Evolutionary conservation across 1,284 basidiomycete species (phyloP).

Genomic region (Microstroma glucosiphilum): DNA sequence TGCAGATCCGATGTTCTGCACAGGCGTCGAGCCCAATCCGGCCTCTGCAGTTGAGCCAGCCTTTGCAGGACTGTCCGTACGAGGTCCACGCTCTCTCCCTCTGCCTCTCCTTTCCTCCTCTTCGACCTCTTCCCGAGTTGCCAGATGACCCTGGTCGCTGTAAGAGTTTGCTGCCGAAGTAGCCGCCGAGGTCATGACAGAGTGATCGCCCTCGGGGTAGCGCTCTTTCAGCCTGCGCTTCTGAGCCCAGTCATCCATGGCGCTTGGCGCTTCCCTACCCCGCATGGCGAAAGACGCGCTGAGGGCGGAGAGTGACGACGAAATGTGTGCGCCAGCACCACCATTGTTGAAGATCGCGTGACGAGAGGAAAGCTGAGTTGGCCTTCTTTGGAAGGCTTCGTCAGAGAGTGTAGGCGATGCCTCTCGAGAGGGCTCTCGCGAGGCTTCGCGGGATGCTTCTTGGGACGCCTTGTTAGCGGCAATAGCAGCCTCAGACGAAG

Average conservation of each 20-base stretch:
- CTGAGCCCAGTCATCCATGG: slow-evolving; percentile 36
- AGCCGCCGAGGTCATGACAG: slow-evolving; percentile 29
- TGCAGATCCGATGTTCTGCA: slow-evolving; percentile 1
- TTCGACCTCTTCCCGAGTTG: slow-evolving; percentile 10
- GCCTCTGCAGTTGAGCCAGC: slow-evolving; percentile 4
- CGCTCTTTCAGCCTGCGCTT: slow-evolving; percentile 36
- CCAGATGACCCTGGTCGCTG: slow-evolving; percentile 20
- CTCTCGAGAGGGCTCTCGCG: no score
- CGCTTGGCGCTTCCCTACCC: slow-evolving; percentile 27
- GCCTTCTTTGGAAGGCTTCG: slow-evolving; percentile 26
- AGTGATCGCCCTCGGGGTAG: slow-evolving; percentile 40
- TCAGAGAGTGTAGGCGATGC: slow-evolving; percentile 19
- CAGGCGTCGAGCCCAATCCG: not conserved
- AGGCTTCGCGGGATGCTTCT: no score
- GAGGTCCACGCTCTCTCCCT: slow-evolving; percentile 8
- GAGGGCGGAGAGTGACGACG: slow-evolving; percentile 27
- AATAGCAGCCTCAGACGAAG: not conserved
- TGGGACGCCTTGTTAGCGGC: not conserved
- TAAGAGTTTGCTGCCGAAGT: slow-evolving; percentile 19
- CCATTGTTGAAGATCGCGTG: not conserved
- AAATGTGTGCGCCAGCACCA: slow-evolving; percentile 11
- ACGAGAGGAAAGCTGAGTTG: slow-evolving; percentile 15
- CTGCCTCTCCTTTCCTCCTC: slow-evolving; percentile 14
- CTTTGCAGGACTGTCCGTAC: slow-evolving; percentile 8
- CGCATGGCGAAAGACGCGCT: slow-evolving; percentile 43